Percentiles rank a stretch among this genome's conserved stretches.
These are phyloP conservation scores for Tremella mesenterica DNA, from an alignment of 768 basidiomycete genomes.

Conservation along the genomic window DNA sequence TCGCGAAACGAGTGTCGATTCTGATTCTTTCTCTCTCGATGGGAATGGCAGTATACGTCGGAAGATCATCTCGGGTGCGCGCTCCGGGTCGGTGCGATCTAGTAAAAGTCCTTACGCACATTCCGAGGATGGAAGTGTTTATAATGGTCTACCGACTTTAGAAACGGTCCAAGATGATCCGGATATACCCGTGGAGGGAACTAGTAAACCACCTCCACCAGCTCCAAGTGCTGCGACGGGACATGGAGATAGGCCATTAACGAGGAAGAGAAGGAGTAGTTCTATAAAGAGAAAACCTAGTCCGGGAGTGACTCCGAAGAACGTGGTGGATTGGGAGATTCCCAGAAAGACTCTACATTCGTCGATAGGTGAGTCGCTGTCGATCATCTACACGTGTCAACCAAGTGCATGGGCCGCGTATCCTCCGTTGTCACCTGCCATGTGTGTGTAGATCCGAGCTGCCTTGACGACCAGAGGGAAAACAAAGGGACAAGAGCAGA, in stretches of 20 bases:
- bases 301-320: conserved; percentile 36
- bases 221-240: conserved; percentile 16
- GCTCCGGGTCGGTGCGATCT: not conserved
- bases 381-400: not conserved
- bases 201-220: conserved; percentile 18
- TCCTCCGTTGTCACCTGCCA: too few species aligned
- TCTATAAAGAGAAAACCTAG: conserved; percentile 31
- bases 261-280: conserved; percentile 25
- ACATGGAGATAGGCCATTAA: conserved; percentile 13
- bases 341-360: conserved; percentile 80
- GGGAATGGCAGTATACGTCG: not conserved
- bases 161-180: conserved; percentile 25
- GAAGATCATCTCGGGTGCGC: not conserved
- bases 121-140: not conserved
- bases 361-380: conserved; percentile 62
- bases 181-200: not conserved
- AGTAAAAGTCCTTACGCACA: conserved; percentile 3
- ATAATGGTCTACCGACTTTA: conserved; percentile 27
- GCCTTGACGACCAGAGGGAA: too few species aligned
- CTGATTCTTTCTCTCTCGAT: not conserved
- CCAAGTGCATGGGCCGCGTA: not conserved
- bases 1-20: not conserved
- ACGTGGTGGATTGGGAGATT: conserved; percentile 70
- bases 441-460: too few species aligned
- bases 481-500: too few species aligned